phyloP scores from a whole-genome alignment of 1,284 basidiomycete species.

The Cryptococcus sp. region DNA sequence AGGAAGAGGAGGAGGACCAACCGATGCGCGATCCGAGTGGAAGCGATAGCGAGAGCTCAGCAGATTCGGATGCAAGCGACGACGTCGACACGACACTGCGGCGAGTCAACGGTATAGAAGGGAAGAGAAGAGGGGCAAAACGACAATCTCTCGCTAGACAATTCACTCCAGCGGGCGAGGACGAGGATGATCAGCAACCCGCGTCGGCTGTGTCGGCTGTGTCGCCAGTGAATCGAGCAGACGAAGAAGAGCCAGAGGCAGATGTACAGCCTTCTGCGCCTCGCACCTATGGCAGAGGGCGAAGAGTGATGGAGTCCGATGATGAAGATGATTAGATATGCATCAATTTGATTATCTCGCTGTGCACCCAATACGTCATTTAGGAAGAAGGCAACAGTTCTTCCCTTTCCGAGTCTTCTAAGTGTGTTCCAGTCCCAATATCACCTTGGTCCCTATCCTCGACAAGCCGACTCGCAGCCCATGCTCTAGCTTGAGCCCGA shows the following conservation, averaged over 20 bases:
- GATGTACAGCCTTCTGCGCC: background rate
- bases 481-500: conserved; percentile 60
- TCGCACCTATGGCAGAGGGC: background rate
- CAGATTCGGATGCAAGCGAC: too few relatives aligned
- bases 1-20: background rate
- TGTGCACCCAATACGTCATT: background rate
- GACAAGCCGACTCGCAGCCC: conserved; percentile 15
- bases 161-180: too few relatives aligned
- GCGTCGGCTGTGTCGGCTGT: too few relatives aligned
- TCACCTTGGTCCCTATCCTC: background rate
- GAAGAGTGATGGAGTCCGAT: conserved; percentile 23
- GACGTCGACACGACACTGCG: too few relatives aligned
- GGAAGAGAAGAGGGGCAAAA: too few relatives aligned
- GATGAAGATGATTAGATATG: conserved; percentile 21
- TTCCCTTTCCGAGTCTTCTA: background rate
- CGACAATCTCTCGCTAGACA: too few relatives aligned
- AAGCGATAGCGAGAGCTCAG: background rate
- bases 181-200: too few relatives aligned
- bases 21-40: background rate
- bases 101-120: too few relatives aligned
- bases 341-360: too few relatives aligned
- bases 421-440: background rate
- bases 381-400: background rate
- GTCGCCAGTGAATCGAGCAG: too few relatives aligned
- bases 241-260: too few relatives aligned